These are phyloP conservation scores for Dalechampia spathulata DNA, from an alignment of 441 rosid genomes.

Conservation along the genomic window DNA sequence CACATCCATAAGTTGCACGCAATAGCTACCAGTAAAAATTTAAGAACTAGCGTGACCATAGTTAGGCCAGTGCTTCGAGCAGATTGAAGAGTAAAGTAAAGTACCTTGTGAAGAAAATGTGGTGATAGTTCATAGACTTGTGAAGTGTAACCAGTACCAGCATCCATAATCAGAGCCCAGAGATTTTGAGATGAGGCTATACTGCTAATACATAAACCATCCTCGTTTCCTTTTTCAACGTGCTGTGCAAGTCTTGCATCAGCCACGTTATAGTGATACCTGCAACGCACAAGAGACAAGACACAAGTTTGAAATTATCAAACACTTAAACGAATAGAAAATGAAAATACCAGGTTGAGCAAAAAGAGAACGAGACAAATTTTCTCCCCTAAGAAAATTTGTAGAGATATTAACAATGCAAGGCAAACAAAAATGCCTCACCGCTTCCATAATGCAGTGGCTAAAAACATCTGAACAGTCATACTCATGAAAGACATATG, in stretches of 20 bases:
- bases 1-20: too few relatives aligned
- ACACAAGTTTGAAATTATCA: too few relatives aligned
- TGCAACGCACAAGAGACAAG: constrained; percentile 11
- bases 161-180: constrained; percentile 97
- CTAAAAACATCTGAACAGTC: too few relatives aligned
- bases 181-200: constrained; percentile 74
- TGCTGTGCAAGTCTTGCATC: constrained; percentile 68
- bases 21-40: too few relatives aligned
- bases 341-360: too few relatives aligned
- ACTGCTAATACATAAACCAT: constrained; percentile 78
- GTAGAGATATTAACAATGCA: too few relatives aligned
- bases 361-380: too few relatives aligned
- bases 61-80: neutral
- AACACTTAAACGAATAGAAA: too few relatives aligned
- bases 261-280: constrained; percentile 91
- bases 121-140: constrained; percentile 84
- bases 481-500: neutral
- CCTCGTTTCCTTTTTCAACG: constrained; percentile 79
- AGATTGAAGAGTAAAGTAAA: constrained; percentile 7
- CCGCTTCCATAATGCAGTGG: too few relatives aligned
- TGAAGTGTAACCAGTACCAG: constrained; percentile 69
- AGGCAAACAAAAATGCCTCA: too few relatives aligned
- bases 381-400: too few relatives aligned
- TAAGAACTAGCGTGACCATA: too few relatives aligned
- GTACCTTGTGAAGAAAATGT: constrained; percentile 74